Base-by-base conservation (phyloP, 768 basidiomycete species). In the Suillus occidentalis region DNA sequence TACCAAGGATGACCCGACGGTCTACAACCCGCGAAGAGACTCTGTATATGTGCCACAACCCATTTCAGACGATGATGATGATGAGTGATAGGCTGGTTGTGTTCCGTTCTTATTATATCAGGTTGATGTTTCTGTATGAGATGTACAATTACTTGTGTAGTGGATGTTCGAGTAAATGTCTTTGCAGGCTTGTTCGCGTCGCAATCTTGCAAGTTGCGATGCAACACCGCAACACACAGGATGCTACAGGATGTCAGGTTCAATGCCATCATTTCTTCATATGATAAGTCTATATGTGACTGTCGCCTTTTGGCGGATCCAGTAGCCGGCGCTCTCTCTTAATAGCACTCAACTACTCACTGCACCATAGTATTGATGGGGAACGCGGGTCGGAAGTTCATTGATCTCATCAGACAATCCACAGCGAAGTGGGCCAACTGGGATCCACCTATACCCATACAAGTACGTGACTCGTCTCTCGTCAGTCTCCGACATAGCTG, bases 381-480 rank as follows among this genome's bases (percentile, higher is more conserved):
- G 50, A 63, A 65, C 47, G 62, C 70, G 10, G 71, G 65, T 0
- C 68, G 74, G 42, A 76, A 75, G 47, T 76, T 68, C 61, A 66
- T 74, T 52, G 75, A 76, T 55, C 72, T 76, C 58, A 69, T 77
- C 55, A 70, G 60, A 16, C 56, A 50, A 6, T 63, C 61, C 13
- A 72, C 73, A 31, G 72, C 71, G n/a, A 74, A 75, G 62, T 75
- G 73, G 71, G 67, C 74, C 12, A 76, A 69, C 57, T 77, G 73
- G 73, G 74, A 76, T 62, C 72, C 76, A 18, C 73, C 76, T 42
- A 71, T 69, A 57, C 70, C 67, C 43, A 66, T 76, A 67, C 70
- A 68, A 65, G 65, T 68, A 22, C 37, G 53, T 37, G 31, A 13
- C 59, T 25, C 3, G 9, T 49, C 42, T 52, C 57, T 28, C n/a